Conservation (phyloP, 2,329 filamentous ascomycete species). For the Fusarium ambrosium region DNA sequence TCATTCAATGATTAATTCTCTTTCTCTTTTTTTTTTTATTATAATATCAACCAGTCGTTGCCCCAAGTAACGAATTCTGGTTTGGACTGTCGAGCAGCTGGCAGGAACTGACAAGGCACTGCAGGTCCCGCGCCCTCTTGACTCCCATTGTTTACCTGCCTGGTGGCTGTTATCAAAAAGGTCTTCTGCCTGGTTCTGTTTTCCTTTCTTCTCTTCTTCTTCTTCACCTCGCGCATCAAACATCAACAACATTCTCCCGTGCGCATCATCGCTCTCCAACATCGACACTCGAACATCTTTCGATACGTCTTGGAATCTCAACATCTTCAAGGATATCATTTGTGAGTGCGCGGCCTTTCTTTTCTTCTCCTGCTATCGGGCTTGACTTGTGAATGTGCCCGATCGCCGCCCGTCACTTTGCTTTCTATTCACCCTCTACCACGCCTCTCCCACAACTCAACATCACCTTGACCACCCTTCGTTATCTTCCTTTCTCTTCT, state of each 20-base stretch:
- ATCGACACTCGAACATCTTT: conserved; percentile 20
- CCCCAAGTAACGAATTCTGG: conserved; percentile 31
- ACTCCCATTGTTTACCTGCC: conserved; percentile 30
- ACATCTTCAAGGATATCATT: conserved; percentile 21
- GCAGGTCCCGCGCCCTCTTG: not conserved
- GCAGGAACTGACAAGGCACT: conserved; percentile 14
- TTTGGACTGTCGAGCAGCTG: conserved; percentile 20
- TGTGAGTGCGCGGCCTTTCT: not conserved
- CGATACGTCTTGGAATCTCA: conserved; percentile 4
- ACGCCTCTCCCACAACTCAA: not conserved
- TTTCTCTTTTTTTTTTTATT: not conserved
- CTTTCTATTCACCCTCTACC: not conserved
- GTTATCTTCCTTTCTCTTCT: not conserved
- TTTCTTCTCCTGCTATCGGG: not conserved
- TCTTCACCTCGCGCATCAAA: conserved; percentile 17
- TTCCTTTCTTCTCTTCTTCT: conserved; percentile 7
- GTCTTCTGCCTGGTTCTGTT: conserved; percentile 7
- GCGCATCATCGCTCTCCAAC: conserved; percentile 5
- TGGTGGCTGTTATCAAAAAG: conserved; percentile 18
- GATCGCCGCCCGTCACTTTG: not conserved
- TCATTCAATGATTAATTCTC: not conserved
- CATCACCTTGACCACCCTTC: not conserved
- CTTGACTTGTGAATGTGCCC: not conserved
- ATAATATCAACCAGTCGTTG: conserved; percentile 24
- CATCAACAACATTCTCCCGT: conserved; percentile 24